Evolutionary conservation across 768 basidiomycete species (phyloP).

Genomic region (Pilatotrama ljubarskyi): DNA sequence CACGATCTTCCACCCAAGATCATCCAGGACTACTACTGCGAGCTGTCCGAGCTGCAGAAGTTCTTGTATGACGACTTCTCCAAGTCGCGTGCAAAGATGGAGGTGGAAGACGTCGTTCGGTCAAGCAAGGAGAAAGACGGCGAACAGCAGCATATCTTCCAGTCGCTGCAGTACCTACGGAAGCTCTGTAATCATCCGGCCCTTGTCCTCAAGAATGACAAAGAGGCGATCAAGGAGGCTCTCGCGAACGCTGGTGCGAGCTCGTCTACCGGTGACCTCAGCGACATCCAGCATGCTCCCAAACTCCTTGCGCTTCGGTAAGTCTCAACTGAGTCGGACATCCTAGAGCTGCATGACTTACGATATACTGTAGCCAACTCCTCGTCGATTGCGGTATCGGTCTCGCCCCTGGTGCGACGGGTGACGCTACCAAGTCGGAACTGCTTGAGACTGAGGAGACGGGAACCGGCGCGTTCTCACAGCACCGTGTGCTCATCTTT

Average conservation of each 20-base stretch:
- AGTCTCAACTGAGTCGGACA: conserved; percentile 29
- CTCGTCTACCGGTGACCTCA: conserved; percentile 44
- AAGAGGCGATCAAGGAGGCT: conserved; percentile 55
- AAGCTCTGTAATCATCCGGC: conserved; percentile 98
- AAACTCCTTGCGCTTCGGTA: conserved; percentile 91
- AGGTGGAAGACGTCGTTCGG: conserved; percentile 65
- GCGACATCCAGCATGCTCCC: conserved; percentile 89
- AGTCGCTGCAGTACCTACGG: conserved; percentile 92
- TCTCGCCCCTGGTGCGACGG: conserved; percentile 37
- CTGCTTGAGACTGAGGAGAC: conserved; percentile 58
- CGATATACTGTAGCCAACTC: conserved; percentile 66
- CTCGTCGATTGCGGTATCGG: conserved; percentile 95
- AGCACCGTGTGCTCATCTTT: conserved; percentile 98
- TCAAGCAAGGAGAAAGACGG: conserved; percentile 38
- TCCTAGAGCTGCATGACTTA: neutral
- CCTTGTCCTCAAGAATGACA: conserved; percentile 78
- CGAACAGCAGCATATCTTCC: conserved; percentile 88
- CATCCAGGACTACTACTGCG: conserved; percentile 99
- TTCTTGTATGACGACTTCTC: conserved; percentile 93
- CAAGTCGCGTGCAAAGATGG: conserved; percentile 66
- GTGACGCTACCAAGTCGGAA: conserved; percentile 68
- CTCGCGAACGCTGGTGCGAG: conserved; percentile 56
- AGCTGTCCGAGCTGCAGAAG: conserved; percentile 93
- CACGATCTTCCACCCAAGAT: conserved; percentile 97
- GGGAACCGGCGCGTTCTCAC: conserved; percentile 66